Evolutionary conservation across 371 early-diverging fungal genomes (phyloP).

Genomic region (Mortierella polycephala): DNA sequence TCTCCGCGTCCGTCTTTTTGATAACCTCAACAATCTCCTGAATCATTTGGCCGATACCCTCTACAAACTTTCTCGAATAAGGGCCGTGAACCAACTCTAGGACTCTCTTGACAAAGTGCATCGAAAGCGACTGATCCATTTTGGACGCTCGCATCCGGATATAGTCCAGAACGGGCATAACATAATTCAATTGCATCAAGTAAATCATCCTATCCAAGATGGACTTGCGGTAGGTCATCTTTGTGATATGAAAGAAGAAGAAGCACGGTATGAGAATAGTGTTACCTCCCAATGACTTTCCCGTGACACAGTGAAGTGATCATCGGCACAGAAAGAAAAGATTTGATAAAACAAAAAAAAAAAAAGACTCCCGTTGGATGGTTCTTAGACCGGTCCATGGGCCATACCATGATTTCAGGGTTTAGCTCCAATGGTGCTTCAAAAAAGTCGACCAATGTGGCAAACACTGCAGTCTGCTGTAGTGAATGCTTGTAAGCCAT

Average conservation of each 20-base stretch:
- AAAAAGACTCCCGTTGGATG: background rate
- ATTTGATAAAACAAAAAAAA: slow-evolving; percentile 1
- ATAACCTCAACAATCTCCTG: slow-evolving; percentile 60
- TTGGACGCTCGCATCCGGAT: slow-evolving; percentile 58
- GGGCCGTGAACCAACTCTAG: slow-evolving; percentile 62
- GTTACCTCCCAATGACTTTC: too few relatives aligned
- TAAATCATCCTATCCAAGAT: slow-evolving; percentile 74
- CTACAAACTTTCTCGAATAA: slow-evolving; percentile 59
- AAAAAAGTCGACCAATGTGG: slow-evolving; percentile 62
- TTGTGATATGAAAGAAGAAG: slow-evolving; percentile 10
- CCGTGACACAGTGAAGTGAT: background rate
- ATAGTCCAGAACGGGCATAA: slow-evolving; percentile 67
- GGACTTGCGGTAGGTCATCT: slow-evolving; percentile 71
- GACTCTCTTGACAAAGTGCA: slow-evolving; percentile 65
- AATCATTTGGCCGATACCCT: slow-evolving; percentile 57
- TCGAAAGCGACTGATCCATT: slow-evolving; percentile 67
- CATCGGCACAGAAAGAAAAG: background rate
- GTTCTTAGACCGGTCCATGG: background rate
- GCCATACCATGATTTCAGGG: slow-evolving; percentile 66
- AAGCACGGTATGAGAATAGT: too few relatives aligned
- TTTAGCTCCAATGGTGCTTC: slow-evolving; percentile 61
- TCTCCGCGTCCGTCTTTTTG: slow-evolving; percentile 58
- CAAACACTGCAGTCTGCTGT: slow-evolving; percentile 71
- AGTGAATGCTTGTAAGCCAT: slow-evolving; percentile 74
- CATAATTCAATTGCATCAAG: slow-evolving; percentile 70